phyloP scores from a whole-genome alignment of 1,284 basidiomycete genomes.

The Earliella scabrosa region DNA sequence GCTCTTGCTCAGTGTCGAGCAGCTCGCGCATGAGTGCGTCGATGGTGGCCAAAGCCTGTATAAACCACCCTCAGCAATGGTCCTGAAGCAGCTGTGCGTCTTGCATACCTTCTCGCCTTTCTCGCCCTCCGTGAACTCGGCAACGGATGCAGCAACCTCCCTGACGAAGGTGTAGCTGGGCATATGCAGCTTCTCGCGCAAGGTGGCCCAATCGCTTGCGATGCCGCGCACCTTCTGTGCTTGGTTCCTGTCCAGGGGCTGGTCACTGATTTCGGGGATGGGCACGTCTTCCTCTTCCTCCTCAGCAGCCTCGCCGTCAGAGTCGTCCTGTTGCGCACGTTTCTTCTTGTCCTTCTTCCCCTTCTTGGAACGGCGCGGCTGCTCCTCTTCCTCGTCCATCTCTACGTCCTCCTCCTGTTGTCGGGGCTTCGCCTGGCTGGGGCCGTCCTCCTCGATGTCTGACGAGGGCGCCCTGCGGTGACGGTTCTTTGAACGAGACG shows the following conservation, averaged over 20 bases:
- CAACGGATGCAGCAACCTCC: conserved; percentile 61
- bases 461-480: conserved; percentile 44
- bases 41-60: conserved; percentile 59
- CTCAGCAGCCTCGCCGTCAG: conserved; percentile 19
- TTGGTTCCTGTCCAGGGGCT: conserved; percentile 59
- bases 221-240: conserved; percentile 57
- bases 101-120: conserved; percentile 52
- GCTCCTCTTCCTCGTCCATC: conserved; percentile 45
- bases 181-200: conserved; percentile 50
- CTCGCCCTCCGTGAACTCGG: conserved; percentile 63
- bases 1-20: conserved; percentile 65
- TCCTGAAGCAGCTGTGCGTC: not conserved
- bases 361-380: conserved; percentile 37
- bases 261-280: conserved; percentile 54
- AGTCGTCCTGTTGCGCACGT: conserved; percentile 40
- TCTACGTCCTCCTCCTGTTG: conserved; percentile 51
- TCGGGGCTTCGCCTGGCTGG: conserved; percentile 37
- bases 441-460: conserved; percentile 65
- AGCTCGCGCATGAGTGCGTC: conserved; percentile 69
- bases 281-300: conserved; percentile 23
- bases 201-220: conserved; percentile 60
- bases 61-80: not conserved
- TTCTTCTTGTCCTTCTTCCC: conserved; percentile 50
- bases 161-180: conserved; percentile 50
- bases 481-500: conserved; percentile 43